phyloP scores from a whole-genome alignment of 441 rosid genomes.

The Syzygium malaccense region DNA sequence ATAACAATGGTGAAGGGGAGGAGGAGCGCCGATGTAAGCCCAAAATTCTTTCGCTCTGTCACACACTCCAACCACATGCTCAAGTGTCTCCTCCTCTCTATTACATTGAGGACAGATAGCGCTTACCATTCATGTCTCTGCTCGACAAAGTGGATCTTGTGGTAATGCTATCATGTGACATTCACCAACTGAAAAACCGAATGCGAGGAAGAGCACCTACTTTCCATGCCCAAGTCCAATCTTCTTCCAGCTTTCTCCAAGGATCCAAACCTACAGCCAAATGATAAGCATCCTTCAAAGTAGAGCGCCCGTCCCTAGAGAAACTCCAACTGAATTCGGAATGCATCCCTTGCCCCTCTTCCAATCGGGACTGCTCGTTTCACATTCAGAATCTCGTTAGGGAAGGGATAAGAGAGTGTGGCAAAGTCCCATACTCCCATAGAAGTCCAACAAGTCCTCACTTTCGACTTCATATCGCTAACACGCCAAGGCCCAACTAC shows the following conservation, averaged over 20 bases:
- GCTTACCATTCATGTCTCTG: not conserved
- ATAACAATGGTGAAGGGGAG: not conserved
- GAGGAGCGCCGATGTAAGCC: not conserved
- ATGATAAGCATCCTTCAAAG: not conserved
- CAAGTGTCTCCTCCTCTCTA: too few species aligned
- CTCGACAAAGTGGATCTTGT: not conserved
- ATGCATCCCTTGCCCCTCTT: not conserved
- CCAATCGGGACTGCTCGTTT: not conserved
- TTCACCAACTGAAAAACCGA: not conserved
- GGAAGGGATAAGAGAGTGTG: not conserved
- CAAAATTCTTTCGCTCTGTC: not conserved
- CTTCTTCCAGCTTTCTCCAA: not conserved
- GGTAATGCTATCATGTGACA: not conserved
- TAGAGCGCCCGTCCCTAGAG: not conserved
- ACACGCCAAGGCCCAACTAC: not conserved
- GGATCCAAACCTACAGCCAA: not conserved
- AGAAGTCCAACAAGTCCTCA: not conserved
- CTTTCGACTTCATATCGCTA: not conserved
- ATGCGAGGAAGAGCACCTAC: not conserved
- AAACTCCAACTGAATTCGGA: not conserved
- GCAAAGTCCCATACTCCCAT: not conserved
- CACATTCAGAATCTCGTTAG: not conserved
- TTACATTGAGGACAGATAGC: not conserved
- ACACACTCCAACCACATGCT: too few species aligned
- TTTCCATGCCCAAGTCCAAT: not conserved